Conservation (phyloP, 345 rosid genomes). For the Cardamine resedifolia region DNA sequence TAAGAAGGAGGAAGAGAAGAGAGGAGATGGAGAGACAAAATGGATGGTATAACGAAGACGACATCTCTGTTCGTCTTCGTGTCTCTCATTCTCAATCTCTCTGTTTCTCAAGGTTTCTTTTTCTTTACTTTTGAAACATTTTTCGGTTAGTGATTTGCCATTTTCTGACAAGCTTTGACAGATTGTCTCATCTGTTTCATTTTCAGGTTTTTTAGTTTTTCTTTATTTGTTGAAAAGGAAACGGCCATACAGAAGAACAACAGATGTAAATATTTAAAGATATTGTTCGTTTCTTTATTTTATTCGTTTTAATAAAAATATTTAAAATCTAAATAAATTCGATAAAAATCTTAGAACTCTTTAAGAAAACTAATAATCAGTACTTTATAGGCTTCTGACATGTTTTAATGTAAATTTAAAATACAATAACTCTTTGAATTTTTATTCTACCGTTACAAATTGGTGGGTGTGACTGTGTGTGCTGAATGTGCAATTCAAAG, state of each 20-base stretch:
- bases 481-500: not conserved
- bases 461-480: not conserved
- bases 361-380: not conserved
- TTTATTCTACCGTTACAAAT: constrained; percentile 7
- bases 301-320: not conserved
- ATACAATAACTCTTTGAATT: no score
- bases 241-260: constrained; percentile 7
- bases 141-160: constrained; percentile 31
- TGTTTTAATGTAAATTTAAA: not conserved
- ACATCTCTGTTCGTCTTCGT: constrained; percentile 30
- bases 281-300: no score
- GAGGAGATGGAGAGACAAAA: constrained; percentile 6
- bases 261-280: constrained; percentile 15
- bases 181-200: constrained; percentile 24
- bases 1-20: constrained; percentile 11
- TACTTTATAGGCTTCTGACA: not conserved
- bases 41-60: constrained; percentile 21
- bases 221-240: constrained; percentile 10
- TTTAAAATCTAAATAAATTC: not conserved
- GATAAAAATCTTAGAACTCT: not conserved
- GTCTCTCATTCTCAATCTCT: constrained; percentile 23
- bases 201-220: constrained; percentile 13
- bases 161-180: constrained; percentile 26
- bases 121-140: not conserved
- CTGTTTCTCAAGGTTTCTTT: not conserved